A percentile compares a stretch with the other conserved stretches of the same genome.
phyloP scores from a whole-genome alignment of 257 asterid species.

The Leptodermis oblonga region DNA sequence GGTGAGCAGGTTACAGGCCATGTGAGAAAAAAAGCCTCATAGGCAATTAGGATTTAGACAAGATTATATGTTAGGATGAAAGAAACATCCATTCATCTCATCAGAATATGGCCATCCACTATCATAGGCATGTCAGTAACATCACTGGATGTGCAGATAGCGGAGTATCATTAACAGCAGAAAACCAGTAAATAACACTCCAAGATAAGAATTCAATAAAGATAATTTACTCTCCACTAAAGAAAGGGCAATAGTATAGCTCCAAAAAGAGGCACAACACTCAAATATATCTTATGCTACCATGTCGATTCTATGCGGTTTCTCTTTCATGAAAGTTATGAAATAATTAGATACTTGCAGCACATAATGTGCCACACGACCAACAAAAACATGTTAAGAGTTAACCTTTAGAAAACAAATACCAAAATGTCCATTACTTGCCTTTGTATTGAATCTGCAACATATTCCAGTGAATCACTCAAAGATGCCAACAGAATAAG shows the following conservation, averaged over 20 bases:
- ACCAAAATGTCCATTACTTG: constrained; percentile 23
- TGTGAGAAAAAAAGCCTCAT: neutral
- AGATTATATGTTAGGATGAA: neutral
- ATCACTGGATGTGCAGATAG: neutral
- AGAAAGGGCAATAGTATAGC: neutral
- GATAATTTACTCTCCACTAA: neutral
- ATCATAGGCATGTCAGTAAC: neutral
- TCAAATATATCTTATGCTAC: neutral
- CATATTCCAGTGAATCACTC: constrained; percentile 95
- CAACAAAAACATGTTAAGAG: neutral
- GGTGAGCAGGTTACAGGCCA: neutral
- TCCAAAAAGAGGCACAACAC: too few species aligned
- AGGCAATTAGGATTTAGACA: neutral
- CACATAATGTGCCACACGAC: neutral
- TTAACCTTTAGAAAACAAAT: neutral
- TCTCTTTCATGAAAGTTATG: neutral
- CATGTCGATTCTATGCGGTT: too few species aligned
- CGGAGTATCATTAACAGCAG: neutral
- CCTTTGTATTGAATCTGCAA: constrained; percentile 97
- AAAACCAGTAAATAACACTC: neutral
- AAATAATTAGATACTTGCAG: neutral
- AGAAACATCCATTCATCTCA: neutral
- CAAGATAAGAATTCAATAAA: neutral
- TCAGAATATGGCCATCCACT: neutral
- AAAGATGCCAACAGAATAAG: constrained; percentile 88